These are phyloP conservation scores for Venturia pyrina DNA, from an alignment of 2,329 filamentous ascomycete genomes.

Conservation along the genomic window DNA sequence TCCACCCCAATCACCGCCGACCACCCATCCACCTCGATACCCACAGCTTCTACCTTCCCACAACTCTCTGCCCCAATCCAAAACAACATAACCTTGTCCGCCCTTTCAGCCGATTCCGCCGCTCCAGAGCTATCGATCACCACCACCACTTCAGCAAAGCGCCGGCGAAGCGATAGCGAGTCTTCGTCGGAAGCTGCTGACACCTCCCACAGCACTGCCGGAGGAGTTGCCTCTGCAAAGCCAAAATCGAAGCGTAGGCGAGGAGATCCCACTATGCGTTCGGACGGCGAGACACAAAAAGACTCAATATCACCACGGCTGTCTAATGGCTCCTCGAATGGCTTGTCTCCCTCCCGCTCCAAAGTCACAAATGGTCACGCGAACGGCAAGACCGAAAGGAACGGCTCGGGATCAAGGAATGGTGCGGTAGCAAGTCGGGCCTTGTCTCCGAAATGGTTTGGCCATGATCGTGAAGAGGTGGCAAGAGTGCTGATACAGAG, in stretches of 20 bases:
- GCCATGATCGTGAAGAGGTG: constrained; percentile 86
- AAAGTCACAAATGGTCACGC: constrained; percentile 31
- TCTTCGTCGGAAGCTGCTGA: constrained; percentile 10
- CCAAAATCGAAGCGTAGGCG: constrained; percentile 33
- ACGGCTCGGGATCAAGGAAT: constrained; percentile 23
- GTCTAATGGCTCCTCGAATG: constrained; percentile 29
- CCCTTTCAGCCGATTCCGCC: constrained; percentile 13
- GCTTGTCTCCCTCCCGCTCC: constrained; percentile 25
- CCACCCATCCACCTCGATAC: constrained; percentile 1
- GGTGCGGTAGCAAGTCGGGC: not conserved
- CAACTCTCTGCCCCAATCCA: constrained; percentile 17
- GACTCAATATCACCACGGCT: constrained; percentile 26
- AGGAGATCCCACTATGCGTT: constrained; percentile 32
- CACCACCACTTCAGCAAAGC: constrained; percentile 18
- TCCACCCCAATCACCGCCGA: constrained; percentile 47
- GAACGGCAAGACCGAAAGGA: constrained; percentile 28
- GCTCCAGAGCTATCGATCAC: not conserved
- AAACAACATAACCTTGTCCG: constrained; percentile 16
- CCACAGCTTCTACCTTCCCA: constrained; percentile 16
- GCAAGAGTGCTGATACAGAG: constrained; percentile 89
- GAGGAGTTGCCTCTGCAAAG: constrained; percentile 16
- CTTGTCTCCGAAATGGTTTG: constrained; percentile 26
- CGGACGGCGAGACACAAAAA: constrained; percentile 32
- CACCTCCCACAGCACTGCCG: not conserved
- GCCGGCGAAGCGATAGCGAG: constrained; percentile 18